Conservation (phyloP, 2,329 filamentous ascomycete genomes). For the Knoxdaviesia proteae region DNA sequence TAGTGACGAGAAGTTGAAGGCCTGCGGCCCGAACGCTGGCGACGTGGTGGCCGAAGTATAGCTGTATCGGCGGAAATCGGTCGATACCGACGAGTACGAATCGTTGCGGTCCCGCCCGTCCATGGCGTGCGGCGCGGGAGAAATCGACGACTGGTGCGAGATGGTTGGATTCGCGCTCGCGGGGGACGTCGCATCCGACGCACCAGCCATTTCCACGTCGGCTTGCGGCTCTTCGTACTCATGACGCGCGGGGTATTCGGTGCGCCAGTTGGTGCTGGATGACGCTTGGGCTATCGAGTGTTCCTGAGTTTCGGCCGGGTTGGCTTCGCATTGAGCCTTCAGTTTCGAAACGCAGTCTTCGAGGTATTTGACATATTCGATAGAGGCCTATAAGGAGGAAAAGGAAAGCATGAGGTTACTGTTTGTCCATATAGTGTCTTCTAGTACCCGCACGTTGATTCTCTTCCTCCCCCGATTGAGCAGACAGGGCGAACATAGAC, state of each 20-base stretch:
- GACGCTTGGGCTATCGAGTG: no score
- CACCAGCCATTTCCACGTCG: constrained; percentile 41
- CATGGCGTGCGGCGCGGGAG: constrained; percentile 27
- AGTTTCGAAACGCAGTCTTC: constrained; percentile 72
- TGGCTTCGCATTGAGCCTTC: constrained; percentile 34
- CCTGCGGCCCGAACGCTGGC: constrained; percentile 34
- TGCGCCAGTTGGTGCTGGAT: no score
- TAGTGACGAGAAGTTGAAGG: constrained; percentile 15
- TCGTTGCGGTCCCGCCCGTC: constrained; percentile 23
- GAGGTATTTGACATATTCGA: constrained; percentile 88
- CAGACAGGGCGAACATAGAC: constrained; percentile 8
- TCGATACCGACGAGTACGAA: constrained; percentile 32
- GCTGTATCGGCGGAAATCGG: constrained; percentile 28
- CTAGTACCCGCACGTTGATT: no score
- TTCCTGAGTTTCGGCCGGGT: constrained; percentile 6
- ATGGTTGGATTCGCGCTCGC: constrained; percentile 15
- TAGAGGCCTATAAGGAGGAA: constrained; percentile 49
- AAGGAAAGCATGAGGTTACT: neutral
- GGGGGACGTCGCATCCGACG: constrained; percentile 26
- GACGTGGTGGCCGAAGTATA: constrained; percentile 30
- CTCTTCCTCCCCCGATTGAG: no score
- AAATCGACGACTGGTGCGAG: constrained; percentile 26
- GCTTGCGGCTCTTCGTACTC: neutral
- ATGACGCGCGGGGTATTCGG: constrained; percentile 1
- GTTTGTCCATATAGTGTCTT: no score